Percentiles rank a stretch among this genome's conserved stretches.
phyloP scores from a whole-genome alignment of 2,329 filamentous ascomycete species.

The Fusarium graminum region DNA sequence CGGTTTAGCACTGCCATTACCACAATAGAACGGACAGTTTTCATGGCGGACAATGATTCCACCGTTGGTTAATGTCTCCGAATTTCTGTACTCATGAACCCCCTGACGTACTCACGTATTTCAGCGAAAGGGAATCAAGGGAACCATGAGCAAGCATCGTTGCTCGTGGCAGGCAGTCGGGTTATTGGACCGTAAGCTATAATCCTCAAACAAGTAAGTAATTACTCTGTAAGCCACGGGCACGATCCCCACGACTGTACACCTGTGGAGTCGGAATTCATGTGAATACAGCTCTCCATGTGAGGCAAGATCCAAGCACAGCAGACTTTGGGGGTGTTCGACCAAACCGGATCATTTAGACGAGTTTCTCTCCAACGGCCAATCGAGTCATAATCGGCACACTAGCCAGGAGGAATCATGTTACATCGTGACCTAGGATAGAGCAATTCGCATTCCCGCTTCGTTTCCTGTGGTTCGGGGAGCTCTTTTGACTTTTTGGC shows the following conservation, averaged over 20 bases:
- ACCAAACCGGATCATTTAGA: constrained; percentile 12
- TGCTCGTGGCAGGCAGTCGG: not conserved
- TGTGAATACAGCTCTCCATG: constrained; percentile 22
- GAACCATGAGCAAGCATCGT: not conserved
- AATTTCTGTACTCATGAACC: not conserved
- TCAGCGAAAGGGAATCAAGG: not conserved
- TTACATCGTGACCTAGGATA: not conserved
- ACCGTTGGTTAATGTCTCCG: constrained; percentile 13
- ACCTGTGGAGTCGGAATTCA: constrained; percentile 24
- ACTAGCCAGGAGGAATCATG: not conserved
- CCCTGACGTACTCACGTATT: not conserved
- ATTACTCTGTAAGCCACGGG: not conserved
- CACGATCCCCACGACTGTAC: constrained; percentile 14
- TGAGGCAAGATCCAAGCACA: constrained; percentile 29
- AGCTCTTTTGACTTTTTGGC: constrained; percentile 7
- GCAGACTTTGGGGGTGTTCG: constrained; percentile 2
- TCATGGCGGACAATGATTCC: not conserved
- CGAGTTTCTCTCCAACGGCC: constrained; percentile 1
- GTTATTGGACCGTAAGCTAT: not conserved
- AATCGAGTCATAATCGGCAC: constrained; percentile 4
- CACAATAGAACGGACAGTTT: constrained; percentile 35
- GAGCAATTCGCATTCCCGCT: constrained; percentile 18
- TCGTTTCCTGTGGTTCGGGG: constrained; percentile 26
- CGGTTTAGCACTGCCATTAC: constrained; percentile 29
- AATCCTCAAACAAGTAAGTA: too few relatives aligned